phyloP scores from a whole-genome alignment of 1,139 yeast genomes.

The Nakaseomyces sp. region DNA sequence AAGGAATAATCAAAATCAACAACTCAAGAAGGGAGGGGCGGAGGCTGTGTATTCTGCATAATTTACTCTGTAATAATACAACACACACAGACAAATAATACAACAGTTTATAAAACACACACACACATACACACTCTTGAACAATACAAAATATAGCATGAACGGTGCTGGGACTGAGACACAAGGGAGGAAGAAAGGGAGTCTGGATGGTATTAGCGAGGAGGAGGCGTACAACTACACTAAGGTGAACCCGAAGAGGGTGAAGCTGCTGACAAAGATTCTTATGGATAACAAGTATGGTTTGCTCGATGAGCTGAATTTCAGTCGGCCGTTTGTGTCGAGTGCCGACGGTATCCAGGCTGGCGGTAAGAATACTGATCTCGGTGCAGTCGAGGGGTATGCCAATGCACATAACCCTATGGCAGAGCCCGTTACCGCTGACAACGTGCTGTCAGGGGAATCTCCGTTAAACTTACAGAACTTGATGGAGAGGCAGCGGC shows the following conservation, averaged over 20 bases:
- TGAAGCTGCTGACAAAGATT: conserved; percentile 22
- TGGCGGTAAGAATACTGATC: not conserved
- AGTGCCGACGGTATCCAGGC: conserved; percentile 6
- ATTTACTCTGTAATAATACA: no score
- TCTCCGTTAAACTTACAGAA: not conserved
- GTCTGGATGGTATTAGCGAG: no score
- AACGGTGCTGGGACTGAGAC: not conserved
- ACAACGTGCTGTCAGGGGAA: not conserved
- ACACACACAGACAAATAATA: no score
- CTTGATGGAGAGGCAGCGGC: conserved; percentile 2
- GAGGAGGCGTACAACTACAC: not conserved
- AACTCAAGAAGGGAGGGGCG: no score
- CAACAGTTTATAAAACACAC: not conserved
- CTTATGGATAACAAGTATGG: conserved; percentile 26
- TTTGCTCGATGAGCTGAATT: conserved; percentile 28
- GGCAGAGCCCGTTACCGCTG: conserved; percentile 1
- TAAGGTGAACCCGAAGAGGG: conserved; percentile 13
- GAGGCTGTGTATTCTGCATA: no score
- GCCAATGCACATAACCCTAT: not conserved
- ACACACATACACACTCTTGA: no score
- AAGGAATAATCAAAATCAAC: no score
- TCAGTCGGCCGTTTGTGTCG: conserved; percentile 9
- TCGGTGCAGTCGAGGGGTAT: conserved; percentile 5
- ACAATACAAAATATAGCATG: no score
- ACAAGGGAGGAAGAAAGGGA: not conserved